phyloP scores from a whole-genome alignment of 768 basidiomycete species.

The Podaxis rugospora region DNA sequence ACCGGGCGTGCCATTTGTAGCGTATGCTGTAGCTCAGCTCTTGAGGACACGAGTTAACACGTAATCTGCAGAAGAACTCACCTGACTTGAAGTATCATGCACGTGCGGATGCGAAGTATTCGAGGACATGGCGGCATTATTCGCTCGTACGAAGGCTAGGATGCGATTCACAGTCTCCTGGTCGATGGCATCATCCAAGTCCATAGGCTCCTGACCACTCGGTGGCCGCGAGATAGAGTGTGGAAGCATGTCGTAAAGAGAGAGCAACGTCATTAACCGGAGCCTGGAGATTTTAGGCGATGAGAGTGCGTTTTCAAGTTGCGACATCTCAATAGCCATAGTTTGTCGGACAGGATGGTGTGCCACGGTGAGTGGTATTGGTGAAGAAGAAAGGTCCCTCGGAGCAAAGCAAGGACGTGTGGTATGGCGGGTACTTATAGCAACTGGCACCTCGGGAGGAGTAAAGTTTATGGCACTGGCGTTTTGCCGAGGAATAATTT shows the following conservation, averaged over 20 bases:
- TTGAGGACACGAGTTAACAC: not conserved
- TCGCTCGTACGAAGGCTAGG: constrained; percentile 7
- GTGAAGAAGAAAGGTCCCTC: not conserved
- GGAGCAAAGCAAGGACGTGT: not conserved
- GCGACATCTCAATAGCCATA: constrained; percentile 5
- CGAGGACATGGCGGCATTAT: not conserved
- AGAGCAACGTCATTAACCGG: constrained; percentile 25
- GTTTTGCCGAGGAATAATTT: not conserved
- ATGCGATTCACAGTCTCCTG: constrained; percentile 34
- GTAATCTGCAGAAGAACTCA: not conserved
- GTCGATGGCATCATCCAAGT: constrained; percentile 23
- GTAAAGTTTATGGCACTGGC: not conserved
- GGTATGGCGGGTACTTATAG: constrained; percentile 4
- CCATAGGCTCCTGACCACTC: constrained; percentile 18
- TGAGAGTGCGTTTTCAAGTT: not conserved
- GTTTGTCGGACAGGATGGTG: not conserved
- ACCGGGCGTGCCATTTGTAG: not conserved
- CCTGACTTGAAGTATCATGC: not conserved
- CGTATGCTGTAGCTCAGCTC: not conserved
- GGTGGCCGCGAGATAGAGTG: constrained; percentile 28
- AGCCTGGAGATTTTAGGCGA: constrained; percentile 19
- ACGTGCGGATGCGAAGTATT: not conserved
- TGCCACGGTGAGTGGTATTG: not conserved
- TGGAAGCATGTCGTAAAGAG: constrained; percentile 27
- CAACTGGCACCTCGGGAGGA: not conserved